A percentile compares a stretch with the other conserved stretches of the same genome.
Evolutionary conservation across 768 basidiomycete species (phyloP).

Genomic region (Boletus patriciae): DNA sequence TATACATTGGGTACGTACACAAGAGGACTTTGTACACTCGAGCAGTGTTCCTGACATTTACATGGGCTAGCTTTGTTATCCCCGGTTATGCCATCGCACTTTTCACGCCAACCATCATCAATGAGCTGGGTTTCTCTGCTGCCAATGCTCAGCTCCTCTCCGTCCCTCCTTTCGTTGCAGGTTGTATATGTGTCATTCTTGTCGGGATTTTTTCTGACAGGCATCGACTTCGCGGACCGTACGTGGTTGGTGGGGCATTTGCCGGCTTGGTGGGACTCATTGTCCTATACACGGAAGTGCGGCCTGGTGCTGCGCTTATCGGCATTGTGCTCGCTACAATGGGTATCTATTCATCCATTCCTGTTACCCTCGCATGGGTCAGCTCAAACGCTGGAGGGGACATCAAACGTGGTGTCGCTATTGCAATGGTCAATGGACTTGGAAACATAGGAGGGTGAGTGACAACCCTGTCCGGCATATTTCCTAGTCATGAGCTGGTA

Average conservation of each 20-base stretch:
- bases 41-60: background rate
- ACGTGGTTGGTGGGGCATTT: slow-evolving; percentile 40
- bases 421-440: slow-evolving; percentile 53
- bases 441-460: slow-evolving; percentile 56
- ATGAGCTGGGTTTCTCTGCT: slow-evolving; percentile 49
- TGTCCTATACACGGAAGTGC: slow-evolving; percentile 39
- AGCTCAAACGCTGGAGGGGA: slow-evolving; percentile 57
- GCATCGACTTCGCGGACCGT: slow-evolving; percentile 44
- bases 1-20: slow-evolving; percentile 40
- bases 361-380: slow-evolving; percentile 49
- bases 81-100: slow-evolving; percentile 47
- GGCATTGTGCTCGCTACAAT: slow-evolving; percentile 49
- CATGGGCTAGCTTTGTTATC: slow-evolving; percentile 36
- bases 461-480: slow-evolving; percentile 12
- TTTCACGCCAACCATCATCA: slow-evolving; percentile 49
- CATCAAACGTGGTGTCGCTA: slow-evolving; percentile 45
- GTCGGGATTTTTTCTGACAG: slow-evolving; percentile 45
- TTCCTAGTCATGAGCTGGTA: background rate
- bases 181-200: slow-evolving; percentile 39
- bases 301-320: slow-evolving; percentile 32
- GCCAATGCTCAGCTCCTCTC: slow-evolving; percentile 48
- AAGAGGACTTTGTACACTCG: background rate
- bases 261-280: slow-evolving; percentile 49
- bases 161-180: slow-evolving; percentile 47
- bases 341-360: slow-evolving; percentile 49